Base-by-base conservation (phyloP, 495 filamentous ascomycete genomes). In the Aspergillus heteromorphus region DNA sequence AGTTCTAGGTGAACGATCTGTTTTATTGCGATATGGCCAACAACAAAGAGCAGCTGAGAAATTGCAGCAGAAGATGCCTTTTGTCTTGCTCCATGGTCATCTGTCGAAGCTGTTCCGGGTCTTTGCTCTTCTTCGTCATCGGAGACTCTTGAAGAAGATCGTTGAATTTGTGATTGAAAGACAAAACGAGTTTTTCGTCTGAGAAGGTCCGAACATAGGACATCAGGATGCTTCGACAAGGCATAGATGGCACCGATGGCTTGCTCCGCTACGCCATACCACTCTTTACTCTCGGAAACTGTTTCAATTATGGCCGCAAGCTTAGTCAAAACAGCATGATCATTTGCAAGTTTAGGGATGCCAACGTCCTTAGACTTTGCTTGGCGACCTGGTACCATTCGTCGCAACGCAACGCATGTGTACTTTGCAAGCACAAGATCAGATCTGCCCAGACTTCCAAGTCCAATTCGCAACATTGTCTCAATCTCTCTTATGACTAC, bases 1-100 rank as follows among this genome's bases (percentile, higher is more conserved):
- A 97, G 79, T 59, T 99, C 93, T n/a, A 99, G 79, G 68, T 99
- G 95, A n/a, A 99, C 93, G 55, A 97, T 99, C 62, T 99, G 93
- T 68, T 98, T 98, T 72, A 98, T 90, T 25, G 92, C 92, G 54
- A 97, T 89, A 64, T 98, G 92, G 5, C 92, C 93, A 49, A 98
- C 92, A 48, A 96, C 85, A 69, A 96, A 99, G 5, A 99, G 79
- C 2, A 99, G 79, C 58, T 97, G 95, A 0, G 92, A 93, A 0
- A 99, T 77, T 1, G 82, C 86, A 27, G 88, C 79, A 4, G 88
- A 84, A 10, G 80, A 79, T 14, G 66, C 62, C 36, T 66, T 75
- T 8, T 56, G 59, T 20, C 59, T 70, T 21, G 68, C 45, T 6
- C 41, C 58, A 34, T 70, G 68, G 17, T 34, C 57, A 1, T 72